Conservation (phyloP, 1,284 basidiomycete species). For the Spongiforma sp. region DNA sequence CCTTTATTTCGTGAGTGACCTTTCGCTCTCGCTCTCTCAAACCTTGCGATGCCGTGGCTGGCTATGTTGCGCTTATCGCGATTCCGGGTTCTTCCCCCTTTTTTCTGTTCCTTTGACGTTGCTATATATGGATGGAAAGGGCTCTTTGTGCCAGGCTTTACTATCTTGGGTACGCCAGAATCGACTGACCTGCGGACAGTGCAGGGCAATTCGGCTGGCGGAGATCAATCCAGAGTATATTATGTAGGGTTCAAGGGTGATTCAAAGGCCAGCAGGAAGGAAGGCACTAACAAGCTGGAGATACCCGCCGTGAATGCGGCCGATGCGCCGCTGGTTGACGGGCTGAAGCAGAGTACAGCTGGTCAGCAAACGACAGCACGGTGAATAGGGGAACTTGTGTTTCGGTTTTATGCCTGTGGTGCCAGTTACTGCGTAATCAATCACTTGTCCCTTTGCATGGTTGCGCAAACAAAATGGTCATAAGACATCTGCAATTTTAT, state of each 20-base stretch:
- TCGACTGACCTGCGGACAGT: slow-evolving; percentile 42
- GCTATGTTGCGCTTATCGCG: slow-evolving; percentile 1
- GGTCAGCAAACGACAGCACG: slow-evolving; percentile 37
- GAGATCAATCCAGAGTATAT: slow-evolving; percentile 67
- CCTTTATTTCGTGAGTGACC: slow-evolving; percentile 72
- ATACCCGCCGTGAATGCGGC: slow-evolving; percentile 74
- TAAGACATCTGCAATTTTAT: slow-evolving; percentile 16
- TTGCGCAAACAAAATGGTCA: too few species aligned
- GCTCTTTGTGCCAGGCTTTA: too few species aligned
- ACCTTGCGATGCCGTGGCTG: slow-evolving; percentile 19
- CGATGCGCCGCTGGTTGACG: slow-evolving; percentile 68
- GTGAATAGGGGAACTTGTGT: too few species aligned
- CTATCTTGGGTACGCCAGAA: slow-evolving; percentile 7
- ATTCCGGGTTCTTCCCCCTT: neutral
- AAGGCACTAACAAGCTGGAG: slow-evolving; percentile 65
- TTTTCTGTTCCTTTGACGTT: slow-evolving; percentile 24
- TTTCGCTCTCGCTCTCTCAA: neutral
- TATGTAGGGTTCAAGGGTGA: slow-evolving; percentile 86
- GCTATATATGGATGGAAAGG: slow-evolving; percentile 29
- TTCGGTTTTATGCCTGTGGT: too few species aligned
- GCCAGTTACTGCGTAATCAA: too few species aligned
- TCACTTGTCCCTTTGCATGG: too few species aligned
- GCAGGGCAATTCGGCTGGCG: slow-evolving; percentile 69
- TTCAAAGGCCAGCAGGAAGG: slow-evolving; percentile 57
- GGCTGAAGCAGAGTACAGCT: slow-evolving; percentile 58